Evolutionary conservation across 352 stramenopile genomes (phyloP).

Genomic region (Phytophthora capsici): DNA sequence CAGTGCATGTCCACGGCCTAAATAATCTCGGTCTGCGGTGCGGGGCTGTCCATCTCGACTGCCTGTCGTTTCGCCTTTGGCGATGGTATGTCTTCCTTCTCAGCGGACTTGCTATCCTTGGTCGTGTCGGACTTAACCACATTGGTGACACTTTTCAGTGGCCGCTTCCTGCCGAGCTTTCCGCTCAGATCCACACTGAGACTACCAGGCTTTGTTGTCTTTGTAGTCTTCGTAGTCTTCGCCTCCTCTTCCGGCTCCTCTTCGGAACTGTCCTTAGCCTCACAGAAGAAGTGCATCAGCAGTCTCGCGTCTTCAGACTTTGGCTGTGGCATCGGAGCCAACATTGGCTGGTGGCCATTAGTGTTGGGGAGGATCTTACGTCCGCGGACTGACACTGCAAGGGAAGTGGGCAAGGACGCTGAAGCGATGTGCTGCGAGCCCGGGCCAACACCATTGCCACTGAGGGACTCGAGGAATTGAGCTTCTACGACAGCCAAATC

Average conservation of each 20-base stretch:
- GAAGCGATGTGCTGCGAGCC: conserved; percentile 19
- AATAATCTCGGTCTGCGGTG: conserved; percentile 40
- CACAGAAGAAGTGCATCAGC: conserved; percentile 79
- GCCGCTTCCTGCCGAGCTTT: conserved; percentile 70
- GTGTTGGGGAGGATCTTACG: conserved; percentile 45
- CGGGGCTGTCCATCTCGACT: conserved; percentile 48
- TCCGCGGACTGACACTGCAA: conserved; percentile 38
- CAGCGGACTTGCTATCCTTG: conserved; percentile 10
- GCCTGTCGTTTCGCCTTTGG: conserved; percentile 53
- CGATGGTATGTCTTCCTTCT: conserved; percentile 17
- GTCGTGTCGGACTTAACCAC: conserved; percentile 5
- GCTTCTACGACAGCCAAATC: conserved; percentile 71
- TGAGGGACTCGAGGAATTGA: conserved; percentile 77
- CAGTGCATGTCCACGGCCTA: conserved; percentile 39
- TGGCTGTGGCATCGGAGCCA: conserved; percentile 30
- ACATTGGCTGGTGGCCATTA: conserved; percentile 15
- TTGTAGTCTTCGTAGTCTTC: conserved; percentile 3
- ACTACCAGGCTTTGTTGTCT: conserved; percentile 16
- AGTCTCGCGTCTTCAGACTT: conserved; percentile 80
- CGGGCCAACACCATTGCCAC: conserved; percentile 31
- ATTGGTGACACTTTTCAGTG: conserved; percentile 38
- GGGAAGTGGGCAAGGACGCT: conserved; percentile 25
- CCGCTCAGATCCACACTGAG: conserved; percentile 39
- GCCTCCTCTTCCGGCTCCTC: conserved; percentile 26
- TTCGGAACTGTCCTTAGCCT: conserved; percentile 54